These are phyloP conservation scores for Blastobotrys americana DNA, from an alignment of 805 yeast genomes.

Conservation along the genomic window DNA sequence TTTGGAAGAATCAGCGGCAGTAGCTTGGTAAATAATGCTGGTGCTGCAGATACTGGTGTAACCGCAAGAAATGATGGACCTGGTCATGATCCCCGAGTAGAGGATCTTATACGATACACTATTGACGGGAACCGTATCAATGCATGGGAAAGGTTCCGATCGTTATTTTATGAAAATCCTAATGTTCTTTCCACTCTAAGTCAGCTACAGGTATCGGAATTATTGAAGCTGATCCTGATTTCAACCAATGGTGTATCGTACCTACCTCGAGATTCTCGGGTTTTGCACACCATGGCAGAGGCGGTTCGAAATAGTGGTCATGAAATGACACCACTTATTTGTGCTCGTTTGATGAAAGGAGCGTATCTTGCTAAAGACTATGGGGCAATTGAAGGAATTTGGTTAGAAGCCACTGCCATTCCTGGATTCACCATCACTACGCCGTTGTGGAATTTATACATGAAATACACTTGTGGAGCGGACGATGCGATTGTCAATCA, in stretches of 20 bases:
- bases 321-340: conserved; percentile 20
- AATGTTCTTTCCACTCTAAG: conserved; percentile 7
- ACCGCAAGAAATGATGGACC: too few species aligned
- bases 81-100: too few species aligned
- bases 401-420: conserved; percentile 22
- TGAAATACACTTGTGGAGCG: conserved; percentile 23
- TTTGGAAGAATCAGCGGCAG: too few species aligned
- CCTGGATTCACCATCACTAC: conserved; percentile 18
- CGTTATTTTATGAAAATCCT: conserved; percentile 9
- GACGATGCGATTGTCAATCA: conserved; percentile 1
- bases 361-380: conserved; percentile 24
- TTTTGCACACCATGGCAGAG: conserved; percentile 13
- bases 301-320: conserved; percentile 17
- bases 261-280: background rate
- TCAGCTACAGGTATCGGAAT: conserved; percentile 3
- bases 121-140: conserved; percentile 4
- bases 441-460: conserved; percentile 31
- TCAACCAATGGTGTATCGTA: too few species aligned
- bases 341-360: conserved; percentile 21
- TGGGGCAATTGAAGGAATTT: conserved; percentile 19
- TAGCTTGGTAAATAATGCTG: too few species aligned
- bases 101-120: conserved; percentile 1
- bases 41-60: too few species aligned
- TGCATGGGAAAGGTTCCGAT: conserved; percentile 15
- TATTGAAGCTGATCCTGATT: conserved; percentile 5